phyloP scores from a whole-genome alignment of 2,329 filamentous ascomycete species.

The Stachybotrys chartarum region DNA sequence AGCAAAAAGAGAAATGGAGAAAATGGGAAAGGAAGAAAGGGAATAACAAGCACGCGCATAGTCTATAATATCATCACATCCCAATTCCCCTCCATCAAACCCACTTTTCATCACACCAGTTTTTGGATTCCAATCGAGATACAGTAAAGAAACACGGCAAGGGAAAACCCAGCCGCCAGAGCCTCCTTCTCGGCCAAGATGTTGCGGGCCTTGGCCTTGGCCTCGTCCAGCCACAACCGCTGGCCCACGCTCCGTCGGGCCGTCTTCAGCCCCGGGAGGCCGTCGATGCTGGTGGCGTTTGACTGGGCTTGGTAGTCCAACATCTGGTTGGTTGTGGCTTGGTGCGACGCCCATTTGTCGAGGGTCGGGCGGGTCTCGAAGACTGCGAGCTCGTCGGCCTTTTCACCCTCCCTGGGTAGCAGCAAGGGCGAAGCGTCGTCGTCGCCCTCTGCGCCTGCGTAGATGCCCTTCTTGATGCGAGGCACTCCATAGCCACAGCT shows the following conservation, averaged over 20 bases:
- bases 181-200: conserved; percentile 22
- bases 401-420: conserved; percentile 15
- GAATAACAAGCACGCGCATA: background rate
- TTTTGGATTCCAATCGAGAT: conserved; percentile 14
- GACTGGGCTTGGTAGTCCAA: conserved; percentile 48
- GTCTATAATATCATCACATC: background rate
- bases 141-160: conserved; percentile 21
- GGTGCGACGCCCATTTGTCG: conserved; percentile 41
- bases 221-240: conserved; percentile 35
- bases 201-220: conserved; percentile 15
- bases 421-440: conserved; percentile 14
- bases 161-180: conserved; percentile 22
- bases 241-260: conserved; percentile 45
- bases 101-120: conserved; percentile 6
- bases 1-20: background rate
- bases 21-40: background rate
- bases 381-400: conserved; percentile 28
- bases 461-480: conserved; percentile 33
- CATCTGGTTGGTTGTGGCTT: conserved; percentile 40
- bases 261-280: conserved; percentile 46
- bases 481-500: conserved; percentile 62
- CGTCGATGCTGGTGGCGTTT: conserved; percentile 52
- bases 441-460: conserved; percentile 17
- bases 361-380: conserved; percentile 51
- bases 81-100: background rate